These are phyloP conservation scores for Geotrichum reessii DNA, from an alignment of 1,139 yeast genomes.

Conservation along the genomic window DNA sequence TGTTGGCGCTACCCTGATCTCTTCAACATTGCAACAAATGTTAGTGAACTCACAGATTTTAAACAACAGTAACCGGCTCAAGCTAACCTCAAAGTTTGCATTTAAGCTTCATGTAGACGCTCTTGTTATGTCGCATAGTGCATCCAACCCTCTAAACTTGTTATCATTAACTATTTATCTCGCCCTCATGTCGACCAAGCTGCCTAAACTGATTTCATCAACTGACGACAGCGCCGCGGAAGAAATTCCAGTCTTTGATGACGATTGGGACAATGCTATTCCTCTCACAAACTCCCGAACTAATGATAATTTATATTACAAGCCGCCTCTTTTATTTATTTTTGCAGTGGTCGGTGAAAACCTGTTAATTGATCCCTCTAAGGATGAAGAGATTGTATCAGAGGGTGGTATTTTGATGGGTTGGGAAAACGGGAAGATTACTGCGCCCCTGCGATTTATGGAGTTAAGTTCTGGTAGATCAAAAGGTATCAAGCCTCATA, in stretches of 20 bases:
- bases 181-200: conserved; percentile 69
- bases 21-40: conserved; percentile 39
- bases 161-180: conserved; percentile 73
- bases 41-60: conserved; percentile 41
- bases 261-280: conserved; percentile 66
- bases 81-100: conserved; percentile 65
- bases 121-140: conserved; percentile 55
- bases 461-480: conserved; percentile 21
- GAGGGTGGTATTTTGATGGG: conserved; percentile 75
- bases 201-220: conserved; percentile 69
- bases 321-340: conserved; percentile 72
- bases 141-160: conserved; percentile 68
- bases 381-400: conserved; percentile 78
- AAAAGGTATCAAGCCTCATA: conserved; percentile 30
- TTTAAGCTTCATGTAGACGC: conserved; percentile 76
- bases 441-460: conserved; percentile 39
- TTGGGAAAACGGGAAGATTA: conserved; percentile 59
- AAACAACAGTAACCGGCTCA: conserved; percentile 39
- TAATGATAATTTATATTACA: conserved; percentile 25
- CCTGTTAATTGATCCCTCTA: conserved; percentile 72
- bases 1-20: conserved; percentile 38
- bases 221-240: conserved; percentile 52
- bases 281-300: conserved; percentile 39
- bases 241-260: conserved; percentile 87
- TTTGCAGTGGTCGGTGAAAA: conserved; percentile 68